phyloP scores from a whole-genome alignment of 2,329 filamentous ascomycete genomes.

The Botrytis sinoallii region DNA sequence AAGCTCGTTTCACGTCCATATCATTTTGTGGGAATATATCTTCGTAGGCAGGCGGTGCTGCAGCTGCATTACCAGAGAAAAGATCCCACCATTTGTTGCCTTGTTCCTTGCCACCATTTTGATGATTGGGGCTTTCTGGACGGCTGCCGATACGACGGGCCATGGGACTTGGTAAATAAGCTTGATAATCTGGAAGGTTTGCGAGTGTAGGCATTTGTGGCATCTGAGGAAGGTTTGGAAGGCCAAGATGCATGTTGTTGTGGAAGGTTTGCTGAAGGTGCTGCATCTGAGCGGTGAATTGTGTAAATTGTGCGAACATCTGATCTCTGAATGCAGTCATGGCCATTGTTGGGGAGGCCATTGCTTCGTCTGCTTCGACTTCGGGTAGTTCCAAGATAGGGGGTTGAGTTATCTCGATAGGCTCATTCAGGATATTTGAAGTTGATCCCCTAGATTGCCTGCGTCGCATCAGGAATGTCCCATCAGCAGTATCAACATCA shows the following conservation, averaged over 20 bases:
- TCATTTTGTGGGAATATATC: constrained; percentile 65
- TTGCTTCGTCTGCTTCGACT: constrained; percentile 25
- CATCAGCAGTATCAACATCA: constrained; percentile 36
- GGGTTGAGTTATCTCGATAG: constrained; percentile 27
- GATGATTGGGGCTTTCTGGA: constrained; percentile 26
- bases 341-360: constrained; percentile 57
- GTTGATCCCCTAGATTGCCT: constrained; percentile 35
- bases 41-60: constrained; percentile 71
- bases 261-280: constrained; percentile 65
- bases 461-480: constrained; percentile 37
- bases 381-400: constrained; percentile 31
- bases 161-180: constrained; percentile 59
- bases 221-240: constrained; percentile 60
- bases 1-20: constrained; percentile 54
- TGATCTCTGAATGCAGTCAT: constrained; percentile 72
- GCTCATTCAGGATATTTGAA: constrained; percentile 24
- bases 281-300: constrained; percentile 38
- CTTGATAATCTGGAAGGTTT: constrained; percentile 68
- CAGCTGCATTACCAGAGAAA: constrained; percentile 51
- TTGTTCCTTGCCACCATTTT: constrained; percentile 42
- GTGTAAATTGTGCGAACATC: constrained; percentile 57
- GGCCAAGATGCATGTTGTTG: constrained; percentile 50
- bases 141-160: constrained; percentile 68
- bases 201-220: constrained; percentile 50
- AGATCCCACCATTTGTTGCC: constrained; percentile 67